phyloP scores from a whole-genome alignment of 2,329 filamentous ascomycete species.

The Chaetomiaceae sp. region DNA sequence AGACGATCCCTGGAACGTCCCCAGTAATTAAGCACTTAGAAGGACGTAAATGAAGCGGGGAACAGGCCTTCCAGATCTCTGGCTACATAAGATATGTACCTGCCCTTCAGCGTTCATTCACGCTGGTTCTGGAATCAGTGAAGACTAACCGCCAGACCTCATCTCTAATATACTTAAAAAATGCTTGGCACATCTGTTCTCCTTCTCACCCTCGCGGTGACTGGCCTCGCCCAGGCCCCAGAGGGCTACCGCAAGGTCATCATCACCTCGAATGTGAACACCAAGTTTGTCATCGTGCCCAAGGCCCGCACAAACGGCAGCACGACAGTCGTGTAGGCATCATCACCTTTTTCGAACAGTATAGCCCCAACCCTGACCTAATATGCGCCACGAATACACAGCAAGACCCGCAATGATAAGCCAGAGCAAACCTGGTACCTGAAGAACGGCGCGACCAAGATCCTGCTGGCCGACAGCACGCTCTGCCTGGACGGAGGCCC shows the following conservation, averaged over 20 bases:
- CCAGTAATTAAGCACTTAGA: conserved; percentile 25
- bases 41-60: conserved; percentile 22
- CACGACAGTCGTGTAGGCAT: conserved; percentile 35
- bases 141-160: no score
- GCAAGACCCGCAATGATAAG: conserved; percentile 31
- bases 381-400: no score
- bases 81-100: background rate
- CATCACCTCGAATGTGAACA: conserved; percentile 37
- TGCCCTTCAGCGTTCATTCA: background rate
- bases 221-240: conserved; percentile 33
- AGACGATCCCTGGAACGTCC: conserved; percentile 14
- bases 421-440: conserved; percentile 40
- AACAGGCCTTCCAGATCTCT: background rate
- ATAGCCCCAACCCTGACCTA: no score
- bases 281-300: conserved; percentile 39
- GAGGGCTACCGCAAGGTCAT: conserved; percentile 36
- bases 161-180: no score
- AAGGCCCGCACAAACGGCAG: conserved; percentile 30
- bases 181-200: conserved; percentile 30
- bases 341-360: no score
- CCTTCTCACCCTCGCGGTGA: conserved; percentile 32
- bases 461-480: conserved; percentile 35
- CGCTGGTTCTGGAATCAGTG: no score
- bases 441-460: conserved; percentile 32
- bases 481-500: conserved; percentile 39